Conservation (phyloP, 805 yeast species). For the Lachancea dasiensis region DNA sequence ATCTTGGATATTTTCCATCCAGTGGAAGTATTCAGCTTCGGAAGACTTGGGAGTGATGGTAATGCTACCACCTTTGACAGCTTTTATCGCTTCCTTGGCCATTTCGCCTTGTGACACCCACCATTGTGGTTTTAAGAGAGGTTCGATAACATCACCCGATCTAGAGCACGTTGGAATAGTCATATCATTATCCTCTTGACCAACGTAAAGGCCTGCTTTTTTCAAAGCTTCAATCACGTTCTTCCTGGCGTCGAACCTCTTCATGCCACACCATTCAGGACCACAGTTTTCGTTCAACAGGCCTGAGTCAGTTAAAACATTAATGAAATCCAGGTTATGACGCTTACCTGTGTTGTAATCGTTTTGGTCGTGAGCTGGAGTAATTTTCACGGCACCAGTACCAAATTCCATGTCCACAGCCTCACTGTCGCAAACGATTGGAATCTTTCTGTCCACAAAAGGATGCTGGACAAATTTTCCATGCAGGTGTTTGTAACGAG, state of each 20-base stretch:
- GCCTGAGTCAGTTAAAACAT: constrained; percentile 91
- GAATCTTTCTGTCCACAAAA: constrained; percentile 74
- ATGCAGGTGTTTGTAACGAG: constrained; percentile 88
- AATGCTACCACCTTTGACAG: constrained; percentile 75
- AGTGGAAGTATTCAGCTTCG: constrained; percentile 87
- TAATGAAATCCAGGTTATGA: constrained; percentile 79
- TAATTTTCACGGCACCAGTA: constrained; percentile 99
- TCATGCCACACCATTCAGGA: constrained; percentile 74
- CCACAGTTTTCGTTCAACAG: constrained; percentile 87
- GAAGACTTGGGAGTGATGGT: constrained; percentile 83
- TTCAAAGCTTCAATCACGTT: constrained; percentile 76
- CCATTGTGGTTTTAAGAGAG: constrained; percentile 97
- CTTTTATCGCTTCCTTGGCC: constrained; percentile 83
- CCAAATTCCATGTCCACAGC: constrained; percentile 99
- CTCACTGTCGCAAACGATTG: constrained; percentile 83
- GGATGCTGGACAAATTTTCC: constrained; percentile 92
- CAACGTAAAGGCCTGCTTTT: constrained; percentile 67
- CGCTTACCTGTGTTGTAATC: constrained; percentile 97
- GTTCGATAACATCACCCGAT: constrained; percentile 96
- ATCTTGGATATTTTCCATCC: constrained; percentile 95
- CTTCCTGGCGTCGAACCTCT: constrained; percentile 90
- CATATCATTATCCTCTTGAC: constrained; percentile 93
- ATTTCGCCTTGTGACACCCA: constrained; percentile 90
- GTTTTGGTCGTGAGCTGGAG: constrained; percentile 97
- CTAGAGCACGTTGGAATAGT: constrained; percentile 89